Evolutionary conservation across 257 asterid species (phyloP).

Genomic region (Solanum chmielewskii): DNA sequence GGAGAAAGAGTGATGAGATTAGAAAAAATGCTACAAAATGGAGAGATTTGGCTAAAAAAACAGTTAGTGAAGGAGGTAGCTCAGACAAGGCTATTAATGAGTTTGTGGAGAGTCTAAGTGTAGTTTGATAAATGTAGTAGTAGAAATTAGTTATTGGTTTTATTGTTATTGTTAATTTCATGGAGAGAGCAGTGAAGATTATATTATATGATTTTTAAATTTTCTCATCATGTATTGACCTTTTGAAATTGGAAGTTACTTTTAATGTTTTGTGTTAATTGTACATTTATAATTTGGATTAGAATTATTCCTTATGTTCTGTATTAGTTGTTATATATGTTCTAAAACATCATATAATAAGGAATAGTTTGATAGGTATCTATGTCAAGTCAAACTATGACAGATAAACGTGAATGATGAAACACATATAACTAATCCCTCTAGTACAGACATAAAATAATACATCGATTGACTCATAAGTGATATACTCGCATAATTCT

Average conservation of each 20-base stretch:
- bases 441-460: fast-evolving
- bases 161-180: neutral
- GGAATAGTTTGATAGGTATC: too few species aligned
- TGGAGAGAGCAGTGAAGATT: neutral
- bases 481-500: too few species aligned
- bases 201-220: neutral
- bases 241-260: neutral
- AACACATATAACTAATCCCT: too few species aligned
- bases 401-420: too few species aligned
- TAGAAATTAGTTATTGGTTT: too few species aligned
- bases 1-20: slow-evolving; percentile 33
- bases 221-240: neutral
- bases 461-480: fast-evolving
- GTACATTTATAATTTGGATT: too few species aligned
- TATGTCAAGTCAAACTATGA: too few species aligned
- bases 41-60: slow-evolving; percentile 38
- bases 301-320: neutral
- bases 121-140: neutral
- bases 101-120: slow-evolving; percentile 11
- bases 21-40: slow-evolving; percentile 35
- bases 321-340: too few species aligned
- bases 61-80: slow-evolving; percentile 44
- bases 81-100: slow-evolving; percentile 38
- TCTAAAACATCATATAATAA: too few species aligned
- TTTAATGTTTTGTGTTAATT: too few species aligned